A percentile compares a stretch with the other conserved stretches of the same genome.
Conservation (phyloP, 805 yeast genomes). For the Candida lessepsii region DNA sequence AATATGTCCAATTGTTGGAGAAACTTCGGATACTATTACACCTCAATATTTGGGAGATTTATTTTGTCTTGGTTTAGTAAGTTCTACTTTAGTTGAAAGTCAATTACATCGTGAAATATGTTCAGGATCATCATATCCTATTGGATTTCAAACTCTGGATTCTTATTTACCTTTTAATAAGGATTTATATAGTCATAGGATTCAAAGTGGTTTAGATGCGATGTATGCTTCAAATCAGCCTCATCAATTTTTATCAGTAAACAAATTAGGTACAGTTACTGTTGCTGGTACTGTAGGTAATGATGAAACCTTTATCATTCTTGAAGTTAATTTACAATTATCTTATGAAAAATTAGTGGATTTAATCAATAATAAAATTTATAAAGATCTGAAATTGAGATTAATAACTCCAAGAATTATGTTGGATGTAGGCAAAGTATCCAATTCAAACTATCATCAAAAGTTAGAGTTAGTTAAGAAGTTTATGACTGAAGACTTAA, state of each 20-base stretch:
- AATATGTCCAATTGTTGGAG: conserved; percentile 45
- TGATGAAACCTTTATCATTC: conserved; percentile 46
- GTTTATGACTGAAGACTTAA: conserved; percentile 19
- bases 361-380: conserved; percentile 15
- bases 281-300: conserved; percentile 52
- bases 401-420: conserved; percentile 22
- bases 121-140: conserved; percentile 51
- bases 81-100: conserved; percentile 45
- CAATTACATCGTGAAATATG: conserved; percentile 51
- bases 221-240: conserved; percentile 42
- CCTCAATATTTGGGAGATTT: conserved; percentile 52
- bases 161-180: conserved; percentile 19
- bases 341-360: conserved; percentile 16
- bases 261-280: conserved; percentile 48
- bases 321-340: conserved; percentile 25
- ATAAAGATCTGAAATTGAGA: conserved; percentile 17
- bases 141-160: conserved; percentile 41
- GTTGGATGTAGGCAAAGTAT: conserved; percentile 28
- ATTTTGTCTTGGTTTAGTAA: conserved; percentile 44
- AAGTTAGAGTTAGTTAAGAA: conserved; percentile 14
- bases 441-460: conserved; percentile 16
- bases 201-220: conserved; percentile 44
- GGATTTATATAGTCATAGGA: conserved; percentile 27
- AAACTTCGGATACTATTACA: conserved; percentile 46
- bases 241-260: conserved; percentile 49